phyloP scores from a whole-genome alignment of 2,329 filamentous ascomycete genomes.

The Didymosphaeria variabile region DNA sequence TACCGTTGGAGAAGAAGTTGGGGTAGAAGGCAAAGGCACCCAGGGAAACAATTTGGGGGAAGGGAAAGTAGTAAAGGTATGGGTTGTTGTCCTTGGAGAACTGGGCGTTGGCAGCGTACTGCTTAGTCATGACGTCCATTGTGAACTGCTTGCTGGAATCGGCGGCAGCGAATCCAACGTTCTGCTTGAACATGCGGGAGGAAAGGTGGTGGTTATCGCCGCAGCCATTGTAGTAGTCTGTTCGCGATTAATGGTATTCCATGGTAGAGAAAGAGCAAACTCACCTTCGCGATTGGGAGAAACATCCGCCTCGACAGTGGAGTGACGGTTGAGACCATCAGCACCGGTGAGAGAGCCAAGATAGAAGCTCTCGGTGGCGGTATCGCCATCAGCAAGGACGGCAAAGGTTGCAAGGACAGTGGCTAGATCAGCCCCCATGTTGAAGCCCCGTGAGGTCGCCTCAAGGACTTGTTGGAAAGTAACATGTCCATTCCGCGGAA shows the following conservation, averaged over 20 bases:
- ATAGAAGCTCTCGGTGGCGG: conserved; percentile 31
- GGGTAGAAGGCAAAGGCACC: conserved; percentile 51
- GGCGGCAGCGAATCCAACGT: conserved; percentile 22
- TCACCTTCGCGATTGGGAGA: conserved; percentile 48
- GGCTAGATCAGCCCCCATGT: conserved; percentile 38
- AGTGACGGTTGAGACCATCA: conserved; percentile 50
- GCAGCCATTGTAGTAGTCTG: conserved; percentile 47
- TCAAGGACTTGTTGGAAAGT: conserved; percentile 27
- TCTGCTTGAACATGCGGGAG: conserved; percentile 27
- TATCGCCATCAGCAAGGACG: conserved; percentile 31
- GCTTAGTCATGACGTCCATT: conserved; percentile 39
- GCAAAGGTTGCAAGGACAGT: conserved; percentile 43
- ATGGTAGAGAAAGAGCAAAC: conserved; percentile 36
- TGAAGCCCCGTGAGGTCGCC: conserved; percentile 31
- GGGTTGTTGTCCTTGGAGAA: conserved; percentile 55
- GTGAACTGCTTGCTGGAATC: conserved; percentile 35
- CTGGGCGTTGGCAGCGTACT: conserved; percentile 50
- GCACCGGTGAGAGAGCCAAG: conserved; percentile 31
- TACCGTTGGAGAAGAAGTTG: conserved; percentile 47
- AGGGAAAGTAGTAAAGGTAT: conserved; percentile 47
- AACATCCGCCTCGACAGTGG: conserved; percentile 50
- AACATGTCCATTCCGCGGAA: conserved; percentile 55
- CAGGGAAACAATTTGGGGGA: conserved; percentile 58
- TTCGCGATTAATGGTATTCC: conserved; percentile 27
- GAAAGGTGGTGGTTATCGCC: conserved; percentile 55